Base-by-base conservation (phyloP, 768 basidiomycete genomes). In the Agaricus subrufescens region DNA sequence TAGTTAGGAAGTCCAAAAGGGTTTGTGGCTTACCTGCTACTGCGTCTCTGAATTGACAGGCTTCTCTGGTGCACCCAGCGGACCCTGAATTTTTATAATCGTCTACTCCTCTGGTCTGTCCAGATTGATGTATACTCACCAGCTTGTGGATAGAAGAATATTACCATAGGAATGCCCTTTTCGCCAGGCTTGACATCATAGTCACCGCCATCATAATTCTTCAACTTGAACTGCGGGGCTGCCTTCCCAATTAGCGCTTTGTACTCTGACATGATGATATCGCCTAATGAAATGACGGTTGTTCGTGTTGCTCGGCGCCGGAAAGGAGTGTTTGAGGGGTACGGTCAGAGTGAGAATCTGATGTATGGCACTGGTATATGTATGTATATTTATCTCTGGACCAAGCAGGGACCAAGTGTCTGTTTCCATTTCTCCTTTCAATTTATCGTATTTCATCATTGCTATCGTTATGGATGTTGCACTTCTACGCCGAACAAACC, bases 11-110 rank as follows among this genome's bases (percentile, higher is more conserved):
- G 31, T 11, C 11, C 7, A 53, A 4, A 25, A 8, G 3, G 19
- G 19, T 19, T 19, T 19, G 19, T 19, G 19, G 66, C 80, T 54
- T 56, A 87, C 87, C 82, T 37, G 74, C 80, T 43, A 89, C 70
- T 3, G 89, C 89, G 72, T 94, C 88, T 26, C 91, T 81, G 69
- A 94, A 92, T 51, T 84, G 77, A 63, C 90, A 92, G 1, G 87
- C 91, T 68, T 94, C 85, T 63, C 79, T 85, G 15, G 89, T 94
- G 69, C 92, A 93, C 4, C 87, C 90, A 50, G 74, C 85, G 2
- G 89, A 82, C 5, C 85, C 89, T 85, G 50, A 37, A n/a, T 15
- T 15, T 19, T 15, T 9, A 27, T 34, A 31, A 26, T 43, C 23
- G 12, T 19, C 29, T 12, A n/a, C 38, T n/a, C 34, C 31, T 51